These are phyloP conservation scores for Neurospora crassa DNA, from an alignment of 2,329 filamentous ascomycete genomes.

Conservation along the genomic window DNA sequence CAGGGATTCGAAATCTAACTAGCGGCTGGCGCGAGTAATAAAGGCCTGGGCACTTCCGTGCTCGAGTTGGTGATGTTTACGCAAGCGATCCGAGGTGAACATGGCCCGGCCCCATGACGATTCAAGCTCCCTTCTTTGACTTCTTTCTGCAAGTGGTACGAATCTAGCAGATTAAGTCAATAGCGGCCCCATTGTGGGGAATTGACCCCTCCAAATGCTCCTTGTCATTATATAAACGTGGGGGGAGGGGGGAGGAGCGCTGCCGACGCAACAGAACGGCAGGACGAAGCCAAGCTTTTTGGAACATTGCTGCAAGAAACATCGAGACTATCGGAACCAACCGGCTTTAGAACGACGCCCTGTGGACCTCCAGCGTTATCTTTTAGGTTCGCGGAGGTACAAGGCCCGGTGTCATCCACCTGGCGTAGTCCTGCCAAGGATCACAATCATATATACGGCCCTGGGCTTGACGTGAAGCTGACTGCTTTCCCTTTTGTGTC, in stretches of 20 bases:
- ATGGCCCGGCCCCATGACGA: neutral
- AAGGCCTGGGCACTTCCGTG: neutral
- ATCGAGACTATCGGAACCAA: neutral
- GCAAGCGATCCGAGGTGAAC: neutral
- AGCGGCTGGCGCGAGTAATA: no score
- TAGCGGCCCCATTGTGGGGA: neutral
- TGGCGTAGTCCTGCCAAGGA: neutral
- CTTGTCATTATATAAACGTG: neutral
- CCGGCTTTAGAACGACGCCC: neutral
- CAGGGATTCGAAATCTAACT: no score
- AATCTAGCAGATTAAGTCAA: neutral
- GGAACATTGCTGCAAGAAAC: neutral
- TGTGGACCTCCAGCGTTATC: neutral
- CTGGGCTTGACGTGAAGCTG: neutral
- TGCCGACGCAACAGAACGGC: neutral
- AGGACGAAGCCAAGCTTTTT: neutral
- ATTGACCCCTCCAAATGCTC: neutral
- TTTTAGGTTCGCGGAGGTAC: neutral
- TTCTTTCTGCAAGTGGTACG: neutral
- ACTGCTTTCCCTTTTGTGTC: neutral
- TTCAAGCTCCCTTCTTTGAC: neutral
- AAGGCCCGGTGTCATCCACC: neutral
- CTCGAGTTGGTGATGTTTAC: neutral
- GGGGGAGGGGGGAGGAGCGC: neutral
- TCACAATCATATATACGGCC: neutral